phyloP scores from a whole-genome alignment of 1,139 yeast species.

The Yamadazyma atlantica region DNA sequence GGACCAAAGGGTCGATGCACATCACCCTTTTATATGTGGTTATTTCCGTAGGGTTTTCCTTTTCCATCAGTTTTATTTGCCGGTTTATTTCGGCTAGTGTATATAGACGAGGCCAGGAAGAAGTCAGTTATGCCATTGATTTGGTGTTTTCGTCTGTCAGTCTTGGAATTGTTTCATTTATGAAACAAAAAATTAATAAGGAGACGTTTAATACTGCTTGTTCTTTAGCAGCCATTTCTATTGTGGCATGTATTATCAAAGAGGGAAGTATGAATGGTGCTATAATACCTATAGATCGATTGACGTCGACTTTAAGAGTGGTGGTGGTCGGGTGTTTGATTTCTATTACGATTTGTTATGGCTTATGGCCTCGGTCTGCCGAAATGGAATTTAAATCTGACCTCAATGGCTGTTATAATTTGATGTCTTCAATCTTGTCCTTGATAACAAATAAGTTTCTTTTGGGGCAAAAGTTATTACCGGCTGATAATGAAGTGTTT shows the following conservation, averaged over 20 bases:
- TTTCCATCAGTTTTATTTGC: slow-evolving; percentile 54
- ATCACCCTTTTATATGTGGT: slow-evolving; percentile 67
- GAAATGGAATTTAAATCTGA: slow-evolving; percentile 41
- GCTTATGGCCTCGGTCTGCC: slow-evolving; percentile 67
- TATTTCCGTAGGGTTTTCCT: slow-evolving; percentile 55
- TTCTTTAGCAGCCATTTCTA: slow-evolving; percentile 69
- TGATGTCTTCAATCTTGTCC: slow-evolving; percentile 53
- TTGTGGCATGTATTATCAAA: slow-evolving; percentile 71
- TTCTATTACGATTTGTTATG: slow-evolving; percentile 58
- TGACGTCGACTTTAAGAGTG: slow-evolving; percentile 56
- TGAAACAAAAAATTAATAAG: slow-evolving; percentile 65
- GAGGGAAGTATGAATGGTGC: slow-evolving; percentile 72
- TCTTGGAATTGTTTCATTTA: slow-evolving; percentile 64
- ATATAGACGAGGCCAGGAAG: slow-evolving; percentile 47
- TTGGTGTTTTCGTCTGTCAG: slow-evolving; percentile 55
- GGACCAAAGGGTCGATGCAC: slow-evolving; percentile 80
- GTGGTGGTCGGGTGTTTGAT: slow-evolving; percentile 63
- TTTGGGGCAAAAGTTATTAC: slow-evolving; percentile 45
- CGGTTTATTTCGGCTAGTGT: slow-evolving; percentile 52
- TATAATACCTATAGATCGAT: slow-evolving; percentile 54
- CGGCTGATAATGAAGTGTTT: slow-evolving; percentile 37
- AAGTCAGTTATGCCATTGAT: slow-evolving; percentile 56
- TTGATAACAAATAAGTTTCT: slow-evolving; percentile 55
- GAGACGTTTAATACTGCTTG: slow-evolving; percentile 82
- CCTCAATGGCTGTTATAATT: slow-evolving; percentile 53